Conservation (phyloP, 2,329 filamentous ascomycete species). For the Cladosporium austrohemisphaericum region DNA sequence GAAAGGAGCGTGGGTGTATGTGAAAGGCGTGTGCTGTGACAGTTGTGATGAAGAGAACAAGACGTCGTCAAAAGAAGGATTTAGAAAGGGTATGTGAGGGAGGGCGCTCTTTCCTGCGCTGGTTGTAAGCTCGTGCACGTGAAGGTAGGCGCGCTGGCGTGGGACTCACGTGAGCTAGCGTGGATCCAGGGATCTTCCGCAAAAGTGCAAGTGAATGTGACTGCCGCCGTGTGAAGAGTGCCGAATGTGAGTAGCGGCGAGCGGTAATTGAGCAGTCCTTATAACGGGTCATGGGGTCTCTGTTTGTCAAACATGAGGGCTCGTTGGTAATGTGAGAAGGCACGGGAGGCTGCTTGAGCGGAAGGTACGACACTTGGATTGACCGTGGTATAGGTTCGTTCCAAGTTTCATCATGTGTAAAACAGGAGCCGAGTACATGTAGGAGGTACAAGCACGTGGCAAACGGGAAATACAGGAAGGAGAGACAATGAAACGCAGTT, state of each 20-base stretch:
- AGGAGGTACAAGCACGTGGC: slow-evolving; percentile 11
- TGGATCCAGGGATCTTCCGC: neutral
- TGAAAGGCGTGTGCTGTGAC: neutral
- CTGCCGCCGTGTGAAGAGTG: neutral
- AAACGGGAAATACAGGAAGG: neutral
- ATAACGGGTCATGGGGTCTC: slow-evolving; percentile 7
- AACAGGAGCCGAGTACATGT: slow-evolving; percentile 1
- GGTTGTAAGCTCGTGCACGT: neutral
- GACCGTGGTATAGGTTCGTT: neutral
- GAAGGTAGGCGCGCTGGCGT: neutral
- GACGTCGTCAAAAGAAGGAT: too few species aligned
- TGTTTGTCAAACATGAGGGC: slow-evolving; percentile 6
- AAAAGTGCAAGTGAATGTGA: slow-evolving; percentile 5
- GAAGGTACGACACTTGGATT: slow-evolving; percentile 7
- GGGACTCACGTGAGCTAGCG: neutral
- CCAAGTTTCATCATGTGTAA: slow-evolving; percentile 1
- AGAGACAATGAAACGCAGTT: slow-evolving; percentile 5
- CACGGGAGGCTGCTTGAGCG: slow-evolving; percentile 4
- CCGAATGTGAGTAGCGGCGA: neutral
- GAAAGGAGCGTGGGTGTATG: slow-evolving; percentile 4
- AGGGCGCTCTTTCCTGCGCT: slow-evolving; percentile 1
- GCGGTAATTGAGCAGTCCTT: neutral
- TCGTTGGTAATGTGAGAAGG: neutral
- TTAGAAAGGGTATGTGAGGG: too few species aligned
- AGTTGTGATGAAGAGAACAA: neutral